These are phyloP conservation scores for Claviceps maximensis DNA, from an alignment of 2,329 filamentous ascomycete genomes.

Conservation along the genomic window DNA sequence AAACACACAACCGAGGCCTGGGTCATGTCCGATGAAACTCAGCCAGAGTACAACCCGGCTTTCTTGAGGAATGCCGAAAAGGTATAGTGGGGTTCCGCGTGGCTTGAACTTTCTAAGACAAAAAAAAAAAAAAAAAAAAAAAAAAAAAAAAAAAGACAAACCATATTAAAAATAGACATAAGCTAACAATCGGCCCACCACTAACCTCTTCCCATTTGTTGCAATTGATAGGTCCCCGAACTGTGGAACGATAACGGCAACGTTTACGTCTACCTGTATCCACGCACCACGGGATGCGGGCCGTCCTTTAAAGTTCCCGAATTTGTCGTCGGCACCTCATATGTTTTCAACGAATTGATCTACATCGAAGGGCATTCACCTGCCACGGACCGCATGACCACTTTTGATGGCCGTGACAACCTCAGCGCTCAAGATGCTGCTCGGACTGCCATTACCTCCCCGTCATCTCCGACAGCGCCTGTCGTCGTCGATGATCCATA, in stretches of 20 bases:
- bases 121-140: not conserved
- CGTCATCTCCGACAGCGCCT: conserved; percentile 19
- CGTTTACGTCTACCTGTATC: conserved; percentile 44
- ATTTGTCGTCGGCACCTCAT: conserved; percentile 39
- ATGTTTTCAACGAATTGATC: conserved; percentile 40
- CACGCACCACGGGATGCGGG: conserved; percentile 33
- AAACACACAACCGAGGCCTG: conserved; percentile 28
- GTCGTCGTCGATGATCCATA: conserved; percentile 26
- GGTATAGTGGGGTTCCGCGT: conserved; percentile 19
- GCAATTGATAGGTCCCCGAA: conserved; percentile 41
- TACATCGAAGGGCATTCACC: conserved; percentile 26
- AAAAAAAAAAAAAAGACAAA: not conserved
- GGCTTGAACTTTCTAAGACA: not conserved
- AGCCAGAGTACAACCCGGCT: conserved; percentile 42
- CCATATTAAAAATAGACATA: not conserved
- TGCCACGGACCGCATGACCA: conserved; percentile 13
- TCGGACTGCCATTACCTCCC: conserved; percentile 12
- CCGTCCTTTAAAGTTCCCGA: conserved; percentile 49
- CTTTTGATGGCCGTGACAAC: conserved; percentile 34
- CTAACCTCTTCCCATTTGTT: not conserved
- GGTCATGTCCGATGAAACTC: conserved; percentile 39
- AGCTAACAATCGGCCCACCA: not conserved
- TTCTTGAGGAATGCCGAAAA: conserved; percentile 42
- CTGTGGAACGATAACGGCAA: conserved; percentile 50
- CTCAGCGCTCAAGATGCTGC: conserved; percentile 37